These are phyloP conservation scores for Climacium dendroides DNA, from an alignment of 225 moss, liverwort and hornwort species.

Conservation along the genomic window DNA sequence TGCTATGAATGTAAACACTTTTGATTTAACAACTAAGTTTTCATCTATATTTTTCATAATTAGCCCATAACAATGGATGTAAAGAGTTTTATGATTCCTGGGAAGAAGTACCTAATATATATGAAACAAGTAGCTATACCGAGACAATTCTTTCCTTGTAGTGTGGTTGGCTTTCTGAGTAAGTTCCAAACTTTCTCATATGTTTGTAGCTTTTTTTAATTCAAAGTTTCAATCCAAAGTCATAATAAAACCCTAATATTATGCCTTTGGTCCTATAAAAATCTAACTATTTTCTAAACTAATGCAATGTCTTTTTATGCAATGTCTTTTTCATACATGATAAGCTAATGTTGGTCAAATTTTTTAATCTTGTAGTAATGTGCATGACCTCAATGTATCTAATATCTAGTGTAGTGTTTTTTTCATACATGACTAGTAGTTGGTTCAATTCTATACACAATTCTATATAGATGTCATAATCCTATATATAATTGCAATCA, in stretches of 20 bases:
- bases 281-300: neutral
- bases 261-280: neutral
- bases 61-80: too few relatives aligned
- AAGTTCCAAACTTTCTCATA: neutral
- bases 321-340: neutral
- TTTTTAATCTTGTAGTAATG: neutral
- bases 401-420: neutral
- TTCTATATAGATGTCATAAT: neutral
- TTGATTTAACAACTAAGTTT: too few relatives aligned
- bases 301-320: neutral
- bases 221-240: neutral
- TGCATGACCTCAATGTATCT: neutral
- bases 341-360: neutral
- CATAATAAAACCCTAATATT: neutral
- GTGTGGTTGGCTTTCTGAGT: fast-evolving
- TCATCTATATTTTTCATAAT: too few relatives aligned
- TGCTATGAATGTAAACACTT: too few relatives aligned
- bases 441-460: neutral
- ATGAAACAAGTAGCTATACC: neutral
- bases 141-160: fast-evolving
- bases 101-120: too few relatives aligned
- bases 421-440: neutral
- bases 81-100: too few relatives aligned
- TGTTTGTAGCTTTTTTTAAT: neutral
- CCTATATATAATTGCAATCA: neutral